These are phyloP conservation scores for Posidonia australis DNA, from an alignment of 106 monocot species.

Conservation along the genomic window DNA sequence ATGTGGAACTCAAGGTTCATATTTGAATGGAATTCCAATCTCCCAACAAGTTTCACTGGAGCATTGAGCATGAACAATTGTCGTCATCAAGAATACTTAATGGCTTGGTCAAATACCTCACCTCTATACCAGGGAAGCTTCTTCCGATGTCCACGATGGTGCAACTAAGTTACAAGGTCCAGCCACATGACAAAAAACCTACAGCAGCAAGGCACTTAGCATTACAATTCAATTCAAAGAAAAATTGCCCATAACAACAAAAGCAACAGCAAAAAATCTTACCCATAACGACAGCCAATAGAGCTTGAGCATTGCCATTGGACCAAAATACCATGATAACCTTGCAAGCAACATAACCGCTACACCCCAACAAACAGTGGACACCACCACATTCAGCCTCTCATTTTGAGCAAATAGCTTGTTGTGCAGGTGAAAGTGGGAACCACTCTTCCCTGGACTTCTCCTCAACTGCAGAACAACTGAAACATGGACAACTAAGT, in stretches of 20 bases:
- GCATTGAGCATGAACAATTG: not conserved
- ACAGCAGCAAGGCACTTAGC: not conserved
- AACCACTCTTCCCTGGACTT: conserved; percentile 23
- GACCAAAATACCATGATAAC: conserved; percentile 3
- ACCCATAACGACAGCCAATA: conserved; percentile 13
- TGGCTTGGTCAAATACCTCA: conserved; percentile 2
- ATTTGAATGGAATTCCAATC: no score
- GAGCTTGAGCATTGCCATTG: conserved; percentile 11
- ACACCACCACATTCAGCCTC: conserved; percentile 16
- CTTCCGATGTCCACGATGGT: conserved; percentile 18
- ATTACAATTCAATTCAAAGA: not conserved
- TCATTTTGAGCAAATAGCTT: conserved; percentile 18
- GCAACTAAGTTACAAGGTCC: conserved; percentile 25
- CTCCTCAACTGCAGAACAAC: conserved; percentile 10
- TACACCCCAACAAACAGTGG: conserved; percentile 19
- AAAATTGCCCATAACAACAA: no score
- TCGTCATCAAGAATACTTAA: not conserved
- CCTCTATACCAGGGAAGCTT: conserved; percentile 27
- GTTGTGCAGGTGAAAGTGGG: conserved; percentile 21
- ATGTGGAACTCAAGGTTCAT: no score
- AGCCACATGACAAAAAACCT: conserved; percentile 23
- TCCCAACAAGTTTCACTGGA: no score
- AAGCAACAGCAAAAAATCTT: not conserved
- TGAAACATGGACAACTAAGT: no score
- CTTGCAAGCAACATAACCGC: conserved; percentile 12